Conservation (phyloP, 371 early-diverging fungal species). For the Rhizopus delemar region DNA sequence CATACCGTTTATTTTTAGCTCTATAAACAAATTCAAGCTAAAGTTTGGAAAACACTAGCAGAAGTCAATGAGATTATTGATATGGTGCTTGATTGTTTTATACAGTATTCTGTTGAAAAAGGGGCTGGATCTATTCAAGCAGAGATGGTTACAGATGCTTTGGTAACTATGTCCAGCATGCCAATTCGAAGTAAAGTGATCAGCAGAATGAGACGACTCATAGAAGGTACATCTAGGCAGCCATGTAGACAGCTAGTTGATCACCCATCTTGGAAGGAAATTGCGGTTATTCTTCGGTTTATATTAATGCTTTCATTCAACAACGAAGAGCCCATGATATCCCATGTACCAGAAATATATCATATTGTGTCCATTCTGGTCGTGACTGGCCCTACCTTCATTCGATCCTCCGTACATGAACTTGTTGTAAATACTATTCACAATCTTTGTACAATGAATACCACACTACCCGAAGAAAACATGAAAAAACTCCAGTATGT, state of each 20-base stretch:
- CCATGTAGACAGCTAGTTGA: conserved; percentile 72
- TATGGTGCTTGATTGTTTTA: conserved; percentile 76
- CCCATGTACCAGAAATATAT: conserved; percentile 84
- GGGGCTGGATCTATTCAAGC: conserved; percentile 79
- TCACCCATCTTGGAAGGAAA: conserved; percentile 85
- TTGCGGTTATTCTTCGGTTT: conserved; percentile 84
- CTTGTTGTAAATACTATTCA: conserved; percentile 90
- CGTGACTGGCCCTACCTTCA: conserved; percentile 81
- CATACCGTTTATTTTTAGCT: conserved; percentile 33
- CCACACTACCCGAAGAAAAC: conserved; percentile 59
- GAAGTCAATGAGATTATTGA: conserved; percentile 78
- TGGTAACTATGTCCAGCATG: conserved; percentile 79
- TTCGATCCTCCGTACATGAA: conserved; percentile 88
- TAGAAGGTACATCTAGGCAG: conserved; percentile 70
- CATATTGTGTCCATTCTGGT: conserved; percentile 82
- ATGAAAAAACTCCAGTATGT: conserved; percentile 61
- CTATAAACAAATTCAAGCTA: conserved; percentile 79
- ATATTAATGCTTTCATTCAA: conserved; percentile 88
- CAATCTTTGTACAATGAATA: conserved; percentile 71
- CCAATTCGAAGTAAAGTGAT: conserved; percentile 84
- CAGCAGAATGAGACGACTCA: conserved; percentile 74
- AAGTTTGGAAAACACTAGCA: conserved; percentile 82
- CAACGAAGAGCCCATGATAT: conserved; percentile 63
- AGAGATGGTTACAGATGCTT: conserved; percentile 83
- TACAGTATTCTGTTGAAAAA: conserved; percentile 77